Conservation (phyloP, 306 rosid species). For the Datisca glomerata region DNA sequence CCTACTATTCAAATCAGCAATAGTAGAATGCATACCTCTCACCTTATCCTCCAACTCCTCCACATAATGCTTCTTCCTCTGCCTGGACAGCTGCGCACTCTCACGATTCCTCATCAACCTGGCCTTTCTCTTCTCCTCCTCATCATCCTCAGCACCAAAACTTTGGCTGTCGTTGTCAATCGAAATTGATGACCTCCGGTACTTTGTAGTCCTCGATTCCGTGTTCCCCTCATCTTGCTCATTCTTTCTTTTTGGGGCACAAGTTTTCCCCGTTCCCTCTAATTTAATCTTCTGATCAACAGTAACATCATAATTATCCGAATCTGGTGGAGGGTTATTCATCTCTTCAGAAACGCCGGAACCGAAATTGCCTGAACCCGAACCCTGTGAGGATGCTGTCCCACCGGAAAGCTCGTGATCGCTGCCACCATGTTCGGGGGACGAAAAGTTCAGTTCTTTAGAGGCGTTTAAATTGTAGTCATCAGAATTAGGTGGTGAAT, state of each 20-base stretch:
- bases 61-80: constrained; percentile 92
- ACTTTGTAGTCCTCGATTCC: constrained; percentile 50
- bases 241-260: constrained; percentile 70
- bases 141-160: constrained; percentile 20
- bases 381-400: constrained; percentile 61
- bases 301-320: constrained; percentile 14
- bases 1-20: constrained; percentile 64
- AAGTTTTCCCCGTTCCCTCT: constrained; percentile 33
- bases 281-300: constrained; percentile 33
- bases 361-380: constrained; percentile 47
- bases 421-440: constrained; percentile 18
- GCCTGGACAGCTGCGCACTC: constrained; percentile 97
- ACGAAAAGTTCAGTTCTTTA: constrained; percentile 9
- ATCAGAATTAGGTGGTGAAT: constrained; percentile 16
- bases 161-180: constrained; percentile 14
- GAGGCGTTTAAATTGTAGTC: constrained; percentile 11
- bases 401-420: constrained; percentile 35
- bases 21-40: constrained; percentile 67
- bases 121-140: constrained; percentile 57
- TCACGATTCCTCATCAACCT: constrained; percentile 89
- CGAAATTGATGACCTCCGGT: constrained; percentile 27
- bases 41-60: constrained; percentile 95
- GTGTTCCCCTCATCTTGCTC: constrained; percentile 29
- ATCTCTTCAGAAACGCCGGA: constrained; percentile 39
- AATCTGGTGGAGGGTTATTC: constrained; percentile 32